Evolutionary conservation across 2,329 filamentous ascomycete genomes (phyloP), one percentile per base, ranked within the genome.

Genomic region (Claviceps citrina): DNA sequence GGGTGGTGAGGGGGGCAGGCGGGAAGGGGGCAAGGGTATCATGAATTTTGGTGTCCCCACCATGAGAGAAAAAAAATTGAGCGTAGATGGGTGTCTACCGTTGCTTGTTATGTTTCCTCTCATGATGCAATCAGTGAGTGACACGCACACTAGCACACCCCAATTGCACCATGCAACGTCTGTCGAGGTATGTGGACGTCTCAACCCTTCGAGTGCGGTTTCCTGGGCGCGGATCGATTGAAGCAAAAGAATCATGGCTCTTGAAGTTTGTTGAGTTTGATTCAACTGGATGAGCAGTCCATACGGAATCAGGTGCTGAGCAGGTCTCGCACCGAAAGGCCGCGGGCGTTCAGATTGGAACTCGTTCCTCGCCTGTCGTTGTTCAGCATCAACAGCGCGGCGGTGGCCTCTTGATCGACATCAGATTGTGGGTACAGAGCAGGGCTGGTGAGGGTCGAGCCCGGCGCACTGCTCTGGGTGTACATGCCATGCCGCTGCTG

Each of bases 381-480:
- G 48, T 87, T 93, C 43, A 95, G 65, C 86, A 94, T 93, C 56
- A 94, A 60, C 49, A 94, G 58, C 3, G 86, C 87, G 10, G 84
- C 80, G 7, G 85, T 91, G 1, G 85, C 87, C 56, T 91, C 84
- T 44, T 86, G 79, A 46, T 82, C 76, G 4, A 73, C 52, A 37
- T 78, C 73, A 27, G 64, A 62, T 51, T 73, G 70, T 0, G 75
- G 72, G 16, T 61, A 53, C 33, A 78, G 55, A 7, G 67, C 67
- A 1, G 74, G 75, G 45, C 73, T 78, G 5, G 77, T 76, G 43
- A 76, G 54, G 1, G 70, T 63, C 36, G 70, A 79, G 2, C 61
- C 67, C 37, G 62, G 65, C 43, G 56, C 41, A 59, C 54, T 57
- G 39, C 52, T 58, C 32, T 64, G 67, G 32, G 57, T 57, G 45